phyloP scores from a whole-genome alignment of 2,329 filamentous ascomycete genomes.

The Fusarium sp. region DNA sequence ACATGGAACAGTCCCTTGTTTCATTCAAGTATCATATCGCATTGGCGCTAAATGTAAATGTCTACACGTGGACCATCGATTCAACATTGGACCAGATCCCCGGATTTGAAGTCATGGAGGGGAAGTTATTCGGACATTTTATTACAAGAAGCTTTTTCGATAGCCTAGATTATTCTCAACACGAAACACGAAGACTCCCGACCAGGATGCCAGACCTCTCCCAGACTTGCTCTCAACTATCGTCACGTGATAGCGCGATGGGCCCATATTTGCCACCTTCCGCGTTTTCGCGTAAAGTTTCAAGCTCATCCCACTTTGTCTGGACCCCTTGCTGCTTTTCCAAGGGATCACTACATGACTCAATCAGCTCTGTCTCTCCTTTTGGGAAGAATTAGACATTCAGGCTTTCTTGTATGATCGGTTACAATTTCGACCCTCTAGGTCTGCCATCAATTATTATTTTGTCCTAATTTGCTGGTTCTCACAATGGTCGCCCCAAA shows the following conservation, averaged over 20 bases:
- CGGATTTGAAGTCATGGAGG: not conserved
- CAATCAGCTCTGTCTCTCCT: not conserved
- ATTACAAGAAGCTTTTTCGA: not conserved
- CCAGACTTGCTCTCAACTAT: not conserved
- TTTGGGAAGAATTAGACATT: not conserved
- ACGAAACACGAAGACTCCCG: not conserved
- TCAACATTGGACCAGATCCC: not conserved
- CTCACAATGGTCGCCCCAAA: slow-evolving; percentile 51
- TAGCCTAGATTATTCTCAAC: not conserved
- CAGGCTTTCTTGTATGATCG: not conserved
- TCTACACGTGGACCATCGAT: not conserved
- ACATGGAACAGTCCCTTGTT: slow-evolving; percentile 1
- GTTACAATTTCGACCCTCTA: not conserved
- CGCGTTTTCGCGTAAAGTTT: slow-evolving; percentile 39
- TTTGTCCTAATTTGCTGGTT: not conserved
- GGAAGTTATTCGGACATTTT: not conserved
- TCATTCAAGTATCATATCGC: not conserved
- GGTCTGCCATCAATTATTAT: not conserved
- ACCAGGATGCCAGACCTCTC: not conserved
- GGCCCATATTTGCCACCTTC: slow-evolving; percentile 14
- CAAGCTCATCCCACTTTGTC: slow-evolving; percentile 35
- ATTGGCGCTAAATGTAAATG: not conserved
- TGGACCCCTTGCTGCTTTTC: not conserved
- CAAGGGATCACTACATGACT: not conserved
- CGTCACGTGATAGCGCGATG: slow-evolving; percentile 50